Evolutionary conservation across 495 filamentous ascomycete species (phyloP).

Genomic region (Tuber microsphaerosporum): DNA sequence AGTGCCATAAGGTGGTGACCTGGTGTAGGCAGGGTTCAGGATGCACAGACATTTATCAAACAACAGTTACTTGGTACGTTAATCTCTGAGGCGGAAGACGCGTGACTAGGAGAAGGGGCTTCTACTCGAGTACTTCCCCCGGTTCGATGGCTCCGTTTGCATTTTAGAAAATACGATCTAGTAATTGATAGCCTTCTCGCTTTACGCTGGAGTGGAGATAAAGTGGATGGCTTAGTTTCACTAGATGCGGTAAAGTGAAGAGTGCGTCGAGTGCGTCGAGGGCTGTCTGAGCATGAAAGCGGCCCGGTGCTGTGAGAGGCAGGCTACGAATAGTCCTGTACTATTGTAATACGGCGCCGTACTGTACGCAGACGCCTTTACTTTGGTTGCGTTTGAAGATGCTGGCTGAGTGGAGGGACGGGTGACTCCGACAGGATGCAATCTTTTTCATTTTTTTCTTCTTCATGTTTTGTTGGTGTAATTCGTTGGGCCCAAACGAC

Average conservation of each 20-base stretch:
- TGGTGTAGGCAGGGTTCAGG: background rate
- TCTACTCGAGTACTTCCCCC: background rate
- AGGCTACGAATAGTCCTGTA: background rate
- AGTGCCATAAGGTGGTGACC: background rate
- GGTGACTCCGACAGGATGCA: background rate
- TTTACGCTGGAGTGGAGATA: background rate
- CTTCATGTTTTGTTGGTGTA: background rate
- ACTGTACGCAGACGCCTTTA: background rate
- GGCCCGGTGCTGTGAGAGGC: background rate
- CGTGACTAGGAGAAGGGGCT: background rate
- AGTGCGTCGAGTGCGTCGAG: background rate
- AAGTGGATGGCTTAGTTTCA: background rate
- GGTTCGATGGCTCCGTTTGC: background rate
- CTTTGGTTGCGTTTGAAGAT: background rate
- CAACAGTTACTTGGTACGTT: background rate
- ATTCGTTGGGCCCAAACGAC: background rate
- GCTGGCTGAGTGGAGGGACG: background rate
- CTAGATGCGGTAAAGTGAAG: background rate
- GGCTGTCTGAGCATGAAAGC: background rate
- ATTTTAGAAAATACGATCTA: background rate
- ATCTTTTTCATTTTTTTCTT: background rate
- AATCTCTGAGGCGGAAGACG: background rate
- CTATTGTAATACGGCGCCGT: too few relatives aligned
- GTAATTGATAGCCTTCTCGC: background rate
- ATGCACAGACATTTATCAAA: background rate